Conservation (phyloP, 2,329 filamentous ascomycete species). For the Colletotrichum incanum region DNA sequence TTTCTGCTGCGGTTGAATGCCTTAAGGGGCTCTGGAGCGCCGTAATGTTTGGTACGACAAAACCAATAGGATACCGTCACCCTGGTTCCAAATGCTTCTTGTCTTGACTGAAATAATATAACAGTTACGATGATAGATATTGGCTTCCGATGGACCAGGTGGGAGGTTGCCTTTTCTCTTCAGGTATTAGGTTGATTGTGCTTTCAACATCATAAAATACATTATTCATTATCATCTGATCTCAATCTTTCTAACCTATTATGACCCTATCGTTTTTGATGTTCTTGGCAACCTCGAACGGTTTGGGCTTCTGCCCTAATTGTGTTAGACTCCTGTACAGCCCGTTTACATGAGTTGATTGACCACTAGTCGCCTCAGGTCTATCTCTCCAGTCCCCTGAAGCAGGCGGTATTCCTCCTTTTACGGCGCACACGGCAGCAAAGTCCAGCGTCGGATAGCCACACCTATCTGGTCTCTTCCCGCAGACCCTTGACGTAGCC, state of each 20-base stretch:
- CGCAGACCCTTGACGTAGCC: conserved; percentile 27
- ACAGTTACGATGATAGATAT: no score
- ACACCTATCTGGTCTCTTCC: conserved; percentile 36
- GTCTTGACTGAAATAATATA: no score
- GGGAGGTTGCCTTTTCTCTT: background rate
- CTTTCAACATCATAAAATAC: background rate
- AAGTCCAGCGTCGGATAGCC: conserved; percentile 40
- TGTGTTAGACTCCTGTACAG: conserved; percentile 33
- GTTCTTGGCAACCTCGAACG: conserved; percentile 32
- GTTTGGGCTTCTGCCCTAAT: conserved; percentile 31
- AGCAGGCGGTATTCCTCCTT: conserved; percentile 15
- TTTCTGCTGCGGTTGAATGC: no score
- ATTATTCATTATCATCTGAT: conserved; percentile 4
- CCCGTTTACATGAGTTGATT: background rate
- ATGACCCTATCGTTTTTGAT: conserved; percentile 38
- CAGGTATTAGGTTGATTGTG: background rate
- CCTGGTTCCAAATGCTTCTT: background rate
- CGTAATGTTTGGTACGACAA: no score
- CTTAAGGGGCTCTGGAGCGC: no score
- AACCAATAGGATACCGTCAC: background rate
- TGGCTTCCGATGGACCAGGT: no score
- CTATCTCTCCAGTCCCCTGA: conserved; percentile 9
- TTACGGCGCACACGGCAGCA: conserved; percentile 36
- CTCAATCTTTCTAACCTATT: background rate
- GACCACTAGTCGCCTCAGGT: background rate